Evolutionary conservation across 768 basidiomycete species (phyloP).

Genomic region (Hygrocybe coccinea): DNA sequence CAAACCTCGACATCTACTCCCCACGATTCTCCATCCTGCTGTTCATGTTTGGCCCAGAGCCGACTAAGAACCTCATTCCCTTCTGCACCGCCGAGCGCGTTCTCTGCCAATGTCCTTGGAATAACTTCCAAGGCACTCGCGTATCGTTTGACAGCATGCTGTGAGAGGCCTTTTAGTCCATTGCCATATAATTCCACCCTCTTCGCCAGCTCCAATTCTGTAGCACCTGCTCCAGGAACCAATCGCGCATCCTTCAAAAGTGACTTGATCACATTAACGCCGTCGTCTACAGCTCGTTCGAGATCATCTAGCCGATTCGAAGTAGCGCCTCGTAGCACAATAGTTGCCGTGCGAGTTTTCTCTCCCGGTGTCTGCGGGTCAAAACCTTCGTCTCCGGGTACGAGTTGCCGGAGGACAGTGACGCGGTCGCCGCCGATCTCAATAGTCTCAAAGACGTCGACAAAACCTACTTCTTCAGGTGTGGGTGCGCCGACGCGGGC

Average conservation of each 20-base stretch:
- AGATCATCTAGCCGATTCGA: constrained; percentile 92
- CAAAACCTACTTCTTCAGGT: constrained; percentile 89
- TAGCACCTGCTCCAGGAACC: constrained; percentile 91
- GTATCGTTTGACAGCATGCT: constrained; percentile 90
- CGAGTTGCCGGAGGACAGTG: constrained; percentile 86
- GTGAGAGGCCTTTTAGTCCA: constrained; percentile 82
- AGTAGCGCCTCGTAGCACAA: constrained; percentile 93
- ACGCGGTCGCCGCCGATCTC: constrained; percentile 98
- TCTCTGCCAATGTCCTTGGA: constrained; percentile 90
- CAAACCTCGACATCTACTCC: constrained; percentile 86
- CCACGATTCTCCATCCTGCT: constrained; percentile 65
- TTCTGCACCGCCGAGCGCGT: constrained; percentile 85
- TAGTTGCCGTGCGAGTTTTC: constrained; percentile 84
- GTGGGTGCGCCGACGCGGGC: constrained; percentile 95
- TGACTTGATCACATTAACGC: constrained; percentile 92
- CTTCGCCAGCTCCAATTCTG: constrained; percentile 87
- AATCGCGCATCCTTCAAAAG: constrained; percentile 85
- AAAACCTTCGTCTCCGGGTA: constrained; percentile 59
- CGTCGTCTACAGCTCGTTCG: constrained; percentile 94
- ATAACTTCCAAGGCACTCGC: constrained; percentile 88
- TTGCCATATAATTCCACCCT: constrained; percentile 82
- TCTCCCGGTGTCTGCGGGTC: constrained; percentile 51
- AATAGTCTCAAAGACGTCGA: constrained; percentile 91
- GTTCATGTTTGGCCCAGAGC: constrained; percentile 86
- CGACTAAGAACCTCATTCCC: constrained; percentile 88